These are phyloP conservation scores for Amauroascus niger DNA, from an alignment of 2,329 filamentous ascomycete genomes.

Conservation along the genomic window DNA sequence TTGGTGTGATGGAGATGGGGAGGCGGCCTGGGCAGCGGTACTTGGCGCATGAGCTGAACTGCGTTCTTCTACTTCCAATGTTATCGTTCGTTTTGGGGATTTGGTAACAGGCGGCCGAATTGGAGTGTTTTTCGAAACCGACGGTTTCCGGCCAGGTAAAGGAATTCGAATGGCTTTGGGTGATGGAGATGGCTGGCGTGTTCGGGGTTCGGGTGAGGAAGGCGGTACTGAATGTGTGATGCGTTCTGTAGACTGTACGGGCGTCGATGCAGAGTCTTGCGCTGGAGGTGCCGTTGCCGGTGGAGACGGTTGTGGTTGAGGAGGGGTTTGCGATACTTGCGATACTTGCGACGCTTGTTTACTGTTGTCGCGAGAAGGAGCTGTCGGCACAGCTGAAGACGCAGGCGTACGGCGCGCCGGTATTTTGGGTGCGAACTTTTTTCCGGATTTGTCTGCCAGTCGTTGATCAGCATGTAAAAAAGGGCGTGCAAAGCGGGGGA, in stretches of 20 bases:
- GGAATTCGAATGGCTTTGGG: background rate
- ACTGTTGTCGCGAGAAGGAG: conserved; percentile 3
- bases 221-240: too few species aligned
- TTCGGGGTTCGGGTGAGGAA: background rate
- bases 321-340: conserved; percentile 12
- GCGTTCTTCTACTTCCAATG: background rate
- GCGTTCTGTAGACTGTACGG: background rate
- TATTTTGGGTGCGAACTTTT: conserved; percentile 68
- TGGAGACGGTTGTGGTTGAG: conserved; percentile 10
- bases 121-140: conserved; percentile 7
- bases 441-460: conserved; percentile 52
- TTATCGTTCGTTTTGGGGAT: background rate
- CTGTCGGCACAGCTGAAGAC: conserved; percentile 3
- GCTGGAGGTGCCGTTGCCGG: background rate
- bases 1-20: conserved; percentile 6
- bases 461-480: conserved; percentile 9
- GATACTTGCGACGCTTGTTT: conserved; percentile 3
- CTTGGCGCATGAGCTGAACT: background rate
- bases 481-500: conserved; percentile 1
- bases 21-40: background rate
- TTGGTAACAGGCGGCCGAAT: conserved; percentile 16
- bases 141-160: background rate
- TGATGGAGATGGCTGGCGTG: background rate
- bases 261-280: background rate
- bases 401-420: conserved; percentile 45